Conservation (phyloP, 345 rosid genomes). For the Populus ilicifolia region DNA sequence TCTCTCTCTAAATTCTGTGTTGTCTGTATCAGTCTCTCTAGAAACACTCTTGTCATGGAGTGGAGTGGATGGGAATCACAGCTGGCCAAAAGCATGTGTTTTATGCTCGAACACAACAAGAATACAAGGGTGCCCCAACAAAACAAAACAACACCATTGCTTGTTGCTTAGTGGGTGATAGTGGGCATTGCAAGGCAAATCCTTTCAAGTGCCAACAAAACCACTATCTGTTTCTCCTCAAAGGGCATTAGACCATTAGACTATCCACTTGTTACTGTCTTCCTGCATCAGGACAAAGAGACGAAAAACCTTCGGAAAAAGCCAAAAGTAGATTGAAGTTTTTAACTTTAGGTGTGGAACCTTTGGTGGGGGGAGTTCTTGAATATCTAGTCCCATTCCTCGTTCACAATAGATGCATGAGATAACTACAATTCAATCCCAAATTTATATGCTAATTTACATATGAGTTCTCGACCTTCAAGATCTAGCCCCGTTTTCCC, state of each 20-base stretch:
- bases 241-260: slow-evolving; percentile 3
- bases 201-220: slow-evolving; percentile 34
- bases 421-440: not conserved
- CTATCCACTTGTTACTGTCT: slow-evolving; percentile 27
- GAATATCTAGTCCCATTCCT: slow-evolving; percentile 6
- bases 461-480: not conserved
- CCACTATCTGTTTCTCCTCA: slow-evolving; percentile 34
- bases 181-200: slow-evolving; percentile 40
- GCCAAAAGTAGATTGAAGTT: slow-evolving; percentile 16
- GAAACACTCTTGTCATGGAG: slow-evolving; percentile 6
- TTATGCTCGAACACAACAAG: slow-evolving; percentile 25
- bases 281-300: slow-evolving; percentile 28
- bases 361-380: slow-evolving; percentile 15
- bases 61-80: slow-evolving; percentile 42
- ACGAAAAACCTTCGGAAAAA: slow-evolving; percentile 13
- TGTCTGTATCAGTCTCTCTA: not conserved
- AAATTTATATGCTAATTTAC: not conserved
- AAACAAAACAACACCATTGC: slow-evolving; percentile 38
- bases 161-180: slow-evolving; percentile 49
- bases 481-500: not conserved
- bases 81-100: slow-evolving; percentile 43
- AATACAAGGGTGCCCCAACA: slow-evolving; percentile 48
- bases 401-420: not conserved
- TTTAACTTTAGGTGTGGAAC: slow-evolving; percentile 23
- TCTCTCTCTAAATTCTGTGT: not conserved